phyloP scores from a whole-genome alignment of 495 filamentous ascomycete species.

The Friedmanniomyces simplex region DNA sequence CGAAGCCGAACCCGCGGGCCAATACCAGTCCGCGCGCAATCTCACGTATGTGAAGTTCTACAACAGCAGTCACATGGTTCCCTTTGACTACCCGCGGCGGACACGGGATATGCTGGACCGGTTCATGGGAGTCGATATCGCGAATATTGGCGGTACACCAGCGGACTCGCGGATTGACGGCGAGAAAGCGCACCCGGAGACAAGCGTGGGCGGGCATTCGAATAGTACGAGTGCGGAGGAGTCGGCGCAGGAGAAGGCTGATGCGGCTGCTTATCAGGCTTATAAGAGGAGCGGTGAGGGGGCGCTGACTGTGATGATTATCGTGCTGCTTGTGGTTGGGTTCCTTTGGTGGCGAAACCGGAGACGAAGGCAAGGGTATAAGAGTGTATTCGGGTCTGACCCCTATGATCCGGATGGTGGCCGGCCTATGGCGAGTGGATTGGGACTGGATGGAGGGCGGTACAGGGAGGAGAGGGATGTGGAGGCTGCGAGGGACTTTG shows the following conservation, averaged over 20 bases:
- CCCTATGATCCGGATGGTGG: constrained; percentile 31
- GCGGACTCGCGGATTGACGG: constrained; percentile 83
- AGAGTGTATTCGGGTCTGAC: constrained; percentile 33
- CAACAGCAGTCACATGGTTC: constrained; percentile 95
- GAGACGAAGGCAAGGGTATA: constrained; percentile 35
- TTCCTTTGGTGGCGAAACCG: constrained; percentile 75
- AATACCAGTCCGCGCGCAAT: constrained; percentile 90
- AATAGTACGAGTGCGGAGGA: constrained; percentile 66
- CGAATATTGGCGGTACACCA: constrained; percentile 74
- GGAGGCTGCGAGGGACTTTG: constrained; percentile 71
- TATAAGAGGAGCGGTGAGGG: constrained; percentile 89
- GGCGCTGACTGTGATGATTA: constrained; percentile 73
- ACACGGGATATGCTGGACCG: constrained; percentile 94
- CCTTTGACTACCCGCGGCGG: constrained; percentile 79
- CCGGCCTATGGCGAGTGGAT: constrained; percentile 17
- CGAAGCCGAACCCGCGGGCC: constrained; percentile 78
- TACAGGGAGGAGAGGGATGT: constrained; percentile 48
- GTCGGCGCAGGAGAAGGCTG: constrained; percentile 62
- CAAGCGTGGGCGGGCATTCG: constrained; percentile 58
- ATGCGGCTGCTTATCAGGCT: constrained; percentile 81
- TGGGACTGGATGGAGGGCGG: constrained; percentile 42
- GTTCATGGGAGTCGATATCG: constrained; percentile 90
- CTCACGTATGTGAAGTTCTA: constrained; percentile 93
- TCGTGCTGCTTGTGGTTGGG: constrained; percentile 68
- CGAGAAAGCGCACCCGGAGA: constrained; percentile 66